phyloP scores from a whole-genome alignment of 768 basidiomycete species.

The Kwoniella botswanensis region DNA sequence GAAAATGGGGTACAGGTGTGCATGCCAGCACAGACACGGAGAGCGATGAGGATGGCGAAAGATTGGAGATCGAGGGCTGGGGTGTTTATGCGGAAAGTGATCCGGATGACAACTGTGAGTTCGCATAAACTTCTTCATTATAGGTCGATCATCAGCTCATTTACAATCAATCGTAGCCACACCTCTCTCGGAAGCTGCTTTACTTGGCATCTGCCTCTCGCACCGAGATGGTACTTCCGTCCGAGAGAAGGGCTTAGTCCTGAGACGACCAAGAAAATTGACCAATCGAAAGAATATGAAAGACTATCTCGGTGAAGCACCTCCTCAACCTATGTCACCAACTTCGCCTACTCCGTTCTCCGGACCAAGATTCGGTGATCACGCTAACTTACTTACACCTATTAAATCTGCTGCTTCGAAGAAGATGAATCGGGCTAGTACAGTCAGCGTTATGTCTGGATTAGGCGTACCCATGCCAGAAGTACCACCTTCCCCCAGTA shows the following conservation, averaged over 20 bases:
- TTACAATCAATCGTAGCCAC: slow-evolving; percentile 62
- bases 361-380: slow-evolving; percentile 47
- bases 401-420: slow-evolving; percentile 53
- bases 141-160: background rate
- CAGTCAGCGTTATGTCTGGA: slow-evolving; percentile 90
- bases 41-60: slow-evolving; percentile 68
- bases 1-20: slow-evolving; percentile 62
- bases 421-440: slow-evolving; percentile 87
- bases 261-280: slow-evolving; percentile 65
- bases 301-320: slow-evolving; percentile 63
- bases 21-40: slow-evolving; percentile 63
- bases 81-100: slow-evolving; percentile 74
- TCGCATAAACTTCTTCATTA: background rate
- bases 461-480: slow-evolving; percentile 81
- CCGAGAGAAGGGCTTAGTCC: slow-evolving; percentile 76
- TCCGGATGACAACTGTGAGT: slow-evolving; percentile 61
- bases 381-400: slow-evolving; percentile 45
- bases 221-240: slow-evolving; percentile 72
- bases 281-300: slow-evolving; percentile 60
- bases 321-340: slow-evolving; percentile 58
- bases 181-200: slow-evolving; percentile 78
- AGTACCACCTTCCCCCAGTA: slow-evolving; percentile 66
- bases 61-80: slow-evolving; percentile 86
- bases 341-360: slow-evolving; percentile 58
- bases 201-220: slow-evolving; percentile 81